A percentile compares a stretch with the other conserved stretches of the same genome.
These are phyloP conservation scores for Omphalea diandra DNA, from an alignment of 441 rosid species.

Conservation along the genomic window DNA sequence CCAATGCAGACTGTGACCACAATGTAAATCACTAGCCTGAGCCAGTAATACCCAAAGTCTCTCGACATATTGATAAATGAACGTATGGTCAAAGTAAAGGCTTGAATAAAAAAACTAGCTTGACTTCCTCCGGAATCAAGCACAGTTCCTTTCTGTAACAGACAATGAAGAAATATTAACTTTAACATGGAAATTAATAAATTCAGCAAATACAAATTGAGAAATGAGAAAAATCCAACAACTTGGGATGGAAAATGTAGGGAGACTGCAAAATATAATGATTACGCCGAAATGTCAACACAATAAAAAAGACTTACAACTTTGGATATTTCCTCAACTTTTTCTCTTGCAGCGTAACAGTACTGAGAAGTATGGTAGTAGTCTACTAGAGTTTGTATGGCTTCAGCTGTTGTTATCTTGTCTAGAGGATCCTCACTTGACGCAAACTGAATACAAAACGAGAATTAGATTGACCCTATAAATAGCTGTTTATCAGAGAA, in stretches of 20 bases:
- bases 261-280: too few species aligned
- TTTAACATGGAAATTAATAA: too few species aligned
- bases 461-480: slow-evolving; percentile 34
- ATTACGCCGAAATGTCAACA: too few species aligned
- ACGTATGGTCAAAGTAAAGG: slow-evolving; percentile 78
- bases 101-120: slow-evolving; percentile 87
- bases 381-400: slow-evolving; percentile 58
- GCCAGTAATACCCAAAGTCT: slow-evolving; percentile 98
- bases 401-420: slow-evolving; percentile 86
- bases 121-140: slow-evolving; percentile 94
- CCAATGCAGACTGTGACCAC: slow-evolving; percentile 91
- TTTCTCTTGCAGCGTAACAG: slow-evolving; percentile 57
- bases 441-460: slow-evolving; percentile 57
- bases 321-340: slow-evolving; percentile 82
- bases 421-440: slow-evolving; percentile 81
- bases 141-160: slow-evolving; percentile 84
- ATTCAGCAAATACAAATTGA: too few species aligned
- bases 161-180: background rate
- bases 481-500: background rate
- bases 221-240: too few species aligned
- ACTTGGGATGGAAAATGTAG: too few species aligned
- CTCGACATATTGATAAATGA: slow-evolving; percentile 94
- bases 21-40: slow-evolving; percentile 78
- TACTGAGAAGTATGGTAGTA: slow-evolving; percentile 67
- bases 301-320: slow-evolving; percentile 59